phyloP scores from a whole-genome alignment of 2,329 filamentous ascomycete species.

The Xylaria sp. region DNA sequence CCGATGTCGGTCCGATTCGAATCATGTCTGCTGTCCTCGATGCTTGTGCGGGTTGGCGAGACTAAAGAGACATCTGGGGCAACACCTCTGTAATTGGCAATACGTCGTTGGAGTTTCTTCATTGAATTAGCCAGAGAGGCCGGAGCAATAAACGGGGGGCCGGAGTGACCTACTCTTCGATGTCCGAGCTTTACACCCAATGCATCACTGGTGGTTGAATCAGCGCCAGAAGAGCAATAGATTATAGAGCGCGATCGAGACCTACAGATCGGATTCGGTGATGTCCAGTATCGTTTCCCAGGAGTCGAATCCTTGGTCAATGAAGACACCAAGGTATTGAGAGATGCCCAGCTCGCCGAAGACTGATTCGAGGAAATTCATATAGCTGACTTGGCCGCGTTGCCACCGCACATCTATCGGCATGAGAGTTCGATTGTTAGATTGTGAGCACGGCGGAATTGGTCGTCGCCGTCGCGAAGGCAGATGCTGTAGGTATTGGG shows the following conservation, averaged over 20 bases:
- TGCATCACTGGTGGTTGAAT: conserved; percentile 64
- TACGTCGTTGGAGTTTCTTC: conserved; percentile 84
- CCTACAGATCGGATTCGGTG: conserved; percentile 83
- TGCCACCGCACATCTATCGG: conserved; percentile 30
- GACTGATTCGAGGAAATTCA: conserved; percentile 71
- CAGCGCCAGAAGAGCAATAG: conserved; percentile 30
- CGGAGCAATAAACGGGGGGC: not conserved
- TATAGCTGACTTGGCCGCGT: conserved; percentile 51
- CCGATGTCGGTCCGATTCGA: conserved; percentile 59
- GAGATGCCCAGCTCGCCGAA: conserved; percentile 80
- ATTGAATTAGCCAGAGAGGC: conserved; percentile 16
- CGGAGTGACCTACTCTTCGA: conserved; percentile 69
- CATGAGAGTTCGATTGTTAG: conserved; percentile 31
- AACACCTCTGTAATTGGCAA: conserved; percentile 76
- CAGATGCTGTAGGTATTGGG: not conserved
- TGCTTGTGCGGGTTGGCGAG: conserved; percentile 59
- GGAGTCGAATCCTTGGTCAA: conserved; percentile 84
- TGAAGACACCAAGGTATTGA: conserved; percentile 78
- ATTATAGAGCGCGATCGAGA: conserved; percentile 30
- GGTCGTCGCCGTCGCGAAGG: not conserved
- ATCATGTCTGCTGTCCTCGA: conserved; percentile 67
- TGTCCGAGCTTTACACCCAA: conserved; percentile 84
- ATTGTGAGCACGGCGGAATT: conserved; percentile 12
- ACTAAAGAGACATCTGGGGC: conserved; percentile 64
- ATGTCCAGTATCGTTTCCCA: conserved; percentile 88